Conservation (phyloP, 495 filamentous ascomycete species). For the Trichoderma reesei region DNA sequence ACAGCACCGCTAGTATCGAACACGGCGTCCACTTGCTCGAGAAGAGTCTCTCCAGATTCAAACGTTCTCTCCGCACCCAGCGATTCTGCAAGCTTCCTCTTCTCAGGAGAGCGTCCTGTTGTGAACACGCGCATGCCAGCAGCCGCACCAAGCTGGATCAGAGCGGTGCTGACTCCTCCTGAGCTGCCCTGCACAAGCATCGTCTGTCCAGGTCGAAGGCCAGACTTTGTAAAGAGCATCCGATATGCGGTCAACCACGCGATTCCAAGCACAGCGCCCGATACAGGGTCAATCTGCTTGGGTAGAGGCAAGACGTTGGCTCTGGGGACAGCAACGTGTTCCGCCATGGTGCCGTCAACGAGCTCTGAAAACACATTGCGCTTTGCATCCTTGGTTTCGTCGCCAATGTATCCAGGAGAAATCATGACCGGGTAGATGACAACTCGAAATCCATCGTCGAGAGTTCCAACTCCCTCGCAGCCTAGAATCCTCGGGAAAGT, state of each 20-base stretch:
- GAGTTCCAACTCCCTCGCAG: neutral
- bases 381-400: neutral
- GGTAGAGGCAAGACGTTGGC: neutral
- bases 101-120: neutral
- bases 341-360: neutral
- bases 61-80: neutral
- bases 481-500: neutral
- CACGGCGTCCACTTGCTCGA: neutral
- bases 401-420: neutral
- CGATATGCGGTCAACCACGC: neutral
- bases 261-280: neutral
- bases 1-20: neutral
- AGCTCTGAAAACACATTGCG: neutral
- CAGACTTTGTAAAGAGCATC: neutral
- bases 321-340: neutral
- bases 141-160: neutral
- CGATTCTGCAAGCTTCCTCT: neutral
- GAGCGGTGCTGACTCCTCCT: neutral
- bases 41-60: neutral
- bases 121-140: neutral
- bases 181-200: constrained; percentile 4
- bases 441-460: neutral
- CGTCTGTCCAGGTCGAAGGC: neutral
- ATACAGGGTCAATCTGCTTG: neutral
- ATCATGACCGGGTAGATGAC: neutral